These are phyloP conservation scores for Agrocybe chaxingu DNA, from an alignment of 768 basidiomycete genomes.

Conservation along the genomic window DNA sequence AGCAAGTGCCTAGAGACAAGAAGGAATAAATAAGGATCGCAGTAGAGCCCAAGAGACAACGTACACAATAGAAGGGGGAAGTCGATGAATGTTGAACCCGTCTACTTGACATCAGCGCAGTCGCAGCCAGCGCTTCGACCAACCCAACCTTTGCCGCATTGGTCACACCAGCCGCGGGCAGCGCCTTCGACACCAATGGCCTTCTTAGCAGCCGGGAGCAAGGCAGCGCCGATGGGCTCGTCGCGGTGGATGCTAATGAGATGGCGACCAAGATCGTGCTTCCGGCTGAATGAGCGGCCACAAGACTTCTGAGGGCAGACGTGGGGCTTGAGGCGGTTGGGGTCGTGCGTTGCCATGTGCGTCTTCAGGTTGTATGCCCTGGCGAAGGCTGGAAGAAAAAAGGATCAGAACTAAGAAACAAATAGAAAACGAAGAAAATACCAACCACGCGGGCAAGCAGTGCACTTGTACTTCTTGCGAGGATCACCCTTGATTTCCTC, in stretches of 20 bases:
- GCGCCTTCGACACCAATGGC: conserved; percentile 70
- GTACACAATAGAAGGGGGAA: conserved; percentile 28
- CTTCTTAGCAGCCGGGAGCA: conserved; percentile 39
- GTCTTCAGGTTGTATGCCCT: conserved; percentile 95
- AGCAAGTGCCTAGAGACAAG: conserved; percentile 21
- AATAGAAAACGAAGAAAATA: not conserved
- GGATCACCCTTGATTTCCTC: conserved; percentile 59
- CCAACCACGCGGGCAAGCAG: conserved; percentile 69
- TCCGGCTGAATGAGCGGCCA: conserved; percentile 88
- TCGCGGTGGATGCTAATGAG: conserved; percentile 82
- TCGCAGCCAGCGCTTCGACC: conserved; percentile 53
- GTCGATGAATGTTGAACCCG: conserved; percentile 9
- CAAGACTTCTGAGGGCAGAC: conserved; percentile 84
- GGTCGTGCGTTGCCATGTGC: conserved; percentile 93
- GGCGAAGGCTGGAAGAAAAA: conserved; percentile 67
- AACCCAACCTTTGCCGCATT: conserved; percentile 68
- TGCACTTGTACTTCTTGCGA: conserved; percentile 77
- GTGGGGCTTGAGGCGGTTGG: conserved; percentile 85
- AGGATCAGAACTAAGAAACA: not conserved
- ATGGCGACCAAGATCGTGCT: conserved; percentile 92
- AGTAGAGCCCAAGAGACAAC: conserved; percentile 5
- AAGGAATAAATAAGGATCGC: conserved; percentile 3
- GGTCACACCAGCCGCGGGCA: conserved; percentile 66
- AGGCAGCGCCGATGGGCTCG: conserved; percentile 45
- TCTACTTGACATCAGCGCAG: conserved; percentile 66